Percentiles rank a stretch among this genome's conserved stretches.
phyloP scores from a whole-genome alignment of 164 flowering plant genomes.

The Stephania yunnanensis region DNA sequence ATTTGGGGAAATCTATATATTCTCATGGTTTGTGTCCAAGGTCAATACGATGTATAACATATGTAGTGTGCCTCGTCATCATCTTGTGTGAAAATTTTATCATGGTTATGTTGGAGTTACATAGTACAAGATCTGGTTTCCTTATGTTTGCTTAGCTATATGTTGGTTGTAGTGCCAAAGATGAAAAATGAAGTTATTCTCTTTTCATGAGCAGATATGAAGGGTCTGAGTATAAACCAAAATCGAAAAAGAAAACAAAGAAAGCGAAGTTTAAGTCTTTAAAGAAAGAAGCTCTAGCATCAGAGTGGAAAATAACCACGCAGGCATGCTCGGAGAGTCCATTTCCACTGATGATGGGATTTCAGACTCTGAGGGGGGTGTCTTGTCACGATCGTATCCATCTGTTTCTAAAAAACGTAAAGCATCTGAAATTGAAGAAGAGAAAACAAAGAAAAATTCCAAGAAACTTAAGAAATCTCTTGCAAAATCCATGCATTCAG shows the following conservation, averaged over 20 bases:
- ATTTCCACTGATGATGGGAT: constrained; percentile 49
- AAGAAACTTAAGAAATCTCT: constrained; percentile 57
- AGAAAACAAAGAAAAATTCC: constrained; percentile 44
- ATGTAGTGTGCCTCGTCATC: too few species aligned
- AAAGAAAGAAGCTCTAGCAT: constrained; percentile 71
- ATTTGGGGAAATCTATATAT: too few species aligned
- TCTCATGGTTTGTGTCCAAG: too few species aligned
- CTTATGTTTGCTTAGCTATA: not conserved
- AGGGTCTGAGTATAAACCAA: constrained; percentile 37
- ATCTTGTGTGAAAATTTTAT: not conserved
- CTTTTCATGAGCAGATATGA: constrained; percentile 45
- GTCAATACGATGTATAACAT: too few species aligned
- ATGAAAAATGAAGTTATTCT: not conserved
- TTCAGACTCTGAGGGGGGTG: constrained; percentile 20
- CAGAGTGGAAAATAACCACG: constrained; percentile 39
- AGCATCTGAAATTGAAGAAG: constrained; percentile 35
- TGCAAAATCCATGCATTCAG: constrained; percentile 19
- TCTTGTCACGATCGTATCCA: constrained; percentile 30
- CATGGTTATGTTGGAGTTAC: not conserved
- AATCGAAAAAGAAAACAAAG: constrained; percentile 80
- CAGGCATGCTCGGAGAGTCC: constrained; percentile 37
- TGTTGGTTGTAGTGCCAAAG: not conserved
- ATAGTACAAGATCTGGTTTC: not conserved
- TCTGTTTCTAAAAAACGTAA: constrained; percentile 53
- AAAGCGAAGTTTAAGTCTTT: constrained; percentile 93